Percentiles rank a stretch among this genome's conserved stretches.
These are phyloP conservation scores for Cryptosporidium andersoni DNA, from an alignment of 169 alveolate species.

Conservation along the genomic window DNA sequence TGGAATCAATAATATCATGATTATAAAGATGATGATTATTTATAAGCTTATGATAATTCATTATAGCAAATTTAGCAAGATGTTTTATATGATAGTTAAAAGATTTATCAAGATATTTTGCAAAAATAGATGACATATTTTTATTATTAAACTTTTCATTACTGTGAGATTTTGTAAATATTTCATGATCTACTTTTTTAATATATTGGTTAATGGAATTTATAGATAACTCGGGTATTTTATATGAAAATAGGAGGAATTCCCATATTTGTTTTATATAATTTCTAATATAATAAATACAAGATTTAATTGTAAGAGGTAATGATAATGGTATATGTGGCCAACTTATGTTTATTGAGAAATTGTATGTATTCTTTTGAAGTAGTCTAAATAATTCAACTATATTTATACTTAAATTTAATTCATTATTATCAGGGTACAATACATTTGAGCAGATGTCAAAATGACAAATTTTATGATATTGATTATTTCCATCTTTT, in stretches of 20 bases:
- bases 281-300: slow-evolving; percentile 23
- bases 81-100: background rate
- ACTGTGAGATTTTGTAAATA: background rate
- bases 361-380: too few relatives aligned
- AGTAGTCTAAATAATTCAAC: too few relatives aligned
- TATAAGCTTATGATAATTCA: too few relatives aligned
- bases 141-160: background rate
- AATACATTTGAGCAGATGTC: too few relatives aligned
- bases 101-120: slow-evolving; percentile 7
- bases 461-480: too few relatives aligned
- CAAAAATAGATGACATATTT: slow-evolving; percentile 17
- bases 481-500: too few relatives aligned
- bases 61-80: too few relatives aligned
- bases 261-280: slow-evolving; percentile 34
- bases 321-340: slow-evolving; percentile 8
- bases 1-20: too few relatives aligned
- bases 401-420: too few relatives aligned
- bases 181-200: slow-evolving; percentile 30
- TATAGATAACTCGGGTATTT: background rate
- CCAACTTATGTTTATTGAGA: slow-evolving; percentile 12
- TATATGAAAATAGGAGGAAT: slow-evolving; percentile 11
- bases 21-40: too few relatives aligned
- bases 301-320: slow-evolving; percentile 7
- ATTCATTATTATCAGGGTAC: too few relatives aligned
- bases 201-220: slow-evolving; percentile 9